phyloP scores from a whole-genome alignment of 2,329 filamentous ascomycete species.

The Blastomyces emzantsi region DNA sequence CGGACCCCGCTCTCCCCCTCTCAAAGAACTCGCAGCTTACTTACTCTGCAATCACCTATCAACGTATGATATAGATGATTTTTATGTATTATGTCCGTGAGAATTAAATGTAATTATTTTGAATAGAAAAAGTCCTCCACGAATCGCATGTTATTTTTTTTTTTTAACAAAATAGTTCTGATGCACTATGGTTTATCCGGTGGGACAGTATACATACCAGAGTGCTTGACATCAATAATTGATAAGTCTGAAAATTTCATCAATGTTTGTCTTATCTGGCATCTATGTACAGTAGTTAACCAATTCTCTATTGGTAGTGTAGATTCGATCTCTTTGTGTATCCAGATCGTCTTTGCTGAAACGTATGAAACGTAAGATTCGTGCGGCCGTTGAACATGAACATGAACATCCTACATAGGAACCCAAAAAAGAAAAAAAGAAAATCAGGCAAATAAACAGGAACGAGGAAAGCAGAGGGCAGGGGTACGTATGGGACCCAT shows the following conservation, averaged over 20 bases:
- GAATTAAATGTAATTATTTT: background rate
- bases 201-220: too few species aligned
- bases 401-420: too few species aligned
- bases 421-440: too few species aligned
- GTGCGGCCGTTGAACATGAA: background rate
- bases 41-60: background rate
- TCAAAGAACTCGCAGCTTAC: background rate
- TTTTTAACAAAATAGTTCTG: too few species aligned
- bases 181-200: too few species aligned
- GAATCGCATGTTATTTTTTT: too few species aligned
- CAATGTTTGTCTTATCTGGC: too few species aligned
- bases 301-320: background rate
- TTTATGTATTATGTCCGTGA: background rate
- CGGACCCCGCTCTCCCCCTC: background rate
- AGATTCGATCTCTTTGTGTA: background rate
- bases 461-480: background rate
- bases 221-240: too few species aligned
- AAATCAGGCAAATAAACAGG: background rate
- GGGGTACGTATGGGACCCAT: too few species aligned
- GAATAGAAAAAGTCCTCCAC: too few species aligned
- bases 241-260: too few species aligned
- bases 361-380: background rate
- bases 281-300: too few species aligned
- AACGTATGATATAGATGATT: background rate
- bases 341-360: background rate